Percentiles rank a stretch among this genome's conserved stretches.
Conservation (phyloP, 768 basidiomycete genomes). For the Gautieria morchelliformis region DNA sequence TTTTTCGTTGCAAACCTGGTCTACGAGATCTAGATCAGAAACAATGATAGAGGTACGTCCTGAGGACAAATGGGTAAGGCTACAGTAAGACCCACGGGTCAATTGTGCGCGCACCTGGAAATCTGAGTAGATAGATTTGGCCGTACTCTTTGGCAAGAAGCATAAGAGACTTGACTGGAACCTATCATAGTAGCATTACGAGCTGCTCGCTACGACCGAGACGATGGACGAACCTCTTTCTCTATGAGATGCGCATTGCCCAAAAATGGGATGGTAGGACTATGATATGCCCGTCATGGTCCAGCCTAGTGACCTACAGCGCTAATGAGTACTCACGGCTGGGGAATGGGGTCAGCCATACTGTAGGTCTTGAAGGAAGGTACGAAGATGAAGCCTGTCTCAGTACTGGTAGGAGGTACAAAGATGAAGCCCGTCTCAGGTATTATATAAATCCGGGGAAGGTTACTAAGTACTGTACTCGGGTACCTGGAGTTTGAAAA, state of each 20-base stretch:
- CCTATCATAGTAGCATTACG: constrained; percentile 21
- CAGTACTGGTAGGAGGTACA: too few species aligned
- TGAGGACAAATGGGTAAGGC: constrained; percentile 6
- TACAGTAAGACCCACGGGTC: neutral
- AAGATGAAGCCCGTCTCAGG: too few species aligned
- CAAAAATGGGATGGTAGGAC: constrained; percentile 30
- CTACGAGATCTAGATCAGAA: constrained; percentile 27
- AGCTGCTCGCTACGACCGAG: constrained; percentile 14
- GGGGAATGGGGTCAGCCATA: too few species aligned
- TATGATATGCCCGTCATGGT: neutral
- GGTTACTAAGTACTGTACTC: too few species aligned
- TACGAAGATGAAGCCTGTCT: too few species aligned
- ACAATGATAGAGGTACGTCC: constrained; percentile 20
- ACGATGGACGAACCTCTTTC: constrained; percentile 9
- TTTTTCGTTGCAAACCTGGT: constrained; percentile 34
- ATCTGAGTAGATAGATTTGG: constrained; percentile 30
- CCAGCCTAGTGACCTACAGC: too few species aligned
- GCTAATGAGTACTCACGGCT: too few species aligned
- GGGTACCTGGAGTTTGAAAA: too few species aligned
- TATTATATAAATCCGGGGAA: too few species aligned
- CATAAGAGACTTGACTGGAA: constrained; percentile 26
- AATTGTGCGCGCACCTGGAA: constrained; percentile 22
- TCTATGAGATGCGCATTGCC: constrained; percentile 25
- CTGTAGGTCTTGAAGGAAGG: too few species aligned
- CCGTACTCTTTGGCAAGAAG: constrained; percentile 33